A percentile compares a stretch with the other conserved stretches of the same genome.
These are phyloP conservation scores for Groenewaldozyma sp. DNA, from an alignment of 1,139 yeast species.

Conservation along the genomic window DNA sequence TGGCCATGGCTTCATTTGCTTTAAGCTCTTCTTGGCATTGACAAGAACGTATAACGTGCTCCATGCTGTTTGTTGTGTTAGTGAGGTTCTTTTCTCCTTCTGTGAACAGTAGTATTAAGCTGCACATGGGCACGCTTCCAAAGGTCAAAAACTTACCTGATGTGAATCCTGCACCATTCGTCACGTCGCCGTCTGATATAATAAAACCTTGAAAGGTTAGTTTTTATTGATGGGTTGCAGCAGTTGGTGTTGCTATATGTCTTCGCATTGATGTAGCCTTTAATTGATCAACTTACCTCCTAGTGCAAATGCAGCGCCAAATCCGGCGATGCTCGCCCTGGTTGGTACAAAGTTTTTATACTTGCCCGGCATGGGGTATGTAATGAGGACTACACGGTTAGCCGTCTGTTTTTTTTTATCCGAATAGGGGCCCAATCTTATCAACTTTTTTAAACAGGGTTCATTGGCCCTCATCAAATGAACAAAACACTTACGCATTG, in stretches of 20 bases:
- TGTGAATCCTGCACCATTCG: slow-evolving; percentile 80
- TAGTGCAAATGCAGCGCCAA: slow-evolving; percentile 62
- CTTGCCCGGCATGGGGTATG: slow-evolving; percentile 20
- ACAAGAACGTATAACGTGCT: slow-evolving; percentile 65
- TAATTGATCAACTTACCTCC: slow-evolving; percentile 43
- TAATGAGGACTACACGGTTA: slow-evolving; percentile 19
- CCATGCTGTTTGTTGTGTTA: slow-evolving; percentile 48
- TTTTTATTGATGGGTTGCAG: not conserved
- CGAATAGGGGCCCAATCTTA: slow-evolving; percentile 5
- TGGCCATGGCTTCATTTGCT: slow-evolving; percentile 45
- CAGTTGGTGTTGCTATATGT: not conserved
- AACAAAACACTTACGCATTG: slow-evolving; percentile 15
- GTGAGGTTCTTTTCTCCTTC: not conserved
- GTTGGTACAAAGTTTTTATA: slow-evolving; percentile 35
- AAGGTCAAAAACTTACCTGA: slow-evolving; percentile 31
- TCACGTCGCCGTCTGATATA: slow-evolving; percentile 68
- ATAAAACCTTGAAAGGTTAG: slow-evolving; percentile 37
- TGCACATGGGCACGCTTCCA: no score
- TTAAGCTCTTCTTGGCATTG: slow-evolving; percentile 56
- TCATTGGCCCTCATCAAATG: not conserved
- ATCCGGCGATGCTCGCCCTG: slow-evolving; percentile 39
- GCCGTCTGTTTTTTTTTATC: not conserved
- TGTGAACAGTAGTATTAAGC: no score
- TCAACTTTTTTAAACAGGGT: slow-evolving; percentile 8
- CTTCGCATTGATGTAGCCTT: no score